Evolutionary conservation across 1,284 basidiomycete species (phyloP).

Genomic region (Laetiporus sulphureus): DNA sequence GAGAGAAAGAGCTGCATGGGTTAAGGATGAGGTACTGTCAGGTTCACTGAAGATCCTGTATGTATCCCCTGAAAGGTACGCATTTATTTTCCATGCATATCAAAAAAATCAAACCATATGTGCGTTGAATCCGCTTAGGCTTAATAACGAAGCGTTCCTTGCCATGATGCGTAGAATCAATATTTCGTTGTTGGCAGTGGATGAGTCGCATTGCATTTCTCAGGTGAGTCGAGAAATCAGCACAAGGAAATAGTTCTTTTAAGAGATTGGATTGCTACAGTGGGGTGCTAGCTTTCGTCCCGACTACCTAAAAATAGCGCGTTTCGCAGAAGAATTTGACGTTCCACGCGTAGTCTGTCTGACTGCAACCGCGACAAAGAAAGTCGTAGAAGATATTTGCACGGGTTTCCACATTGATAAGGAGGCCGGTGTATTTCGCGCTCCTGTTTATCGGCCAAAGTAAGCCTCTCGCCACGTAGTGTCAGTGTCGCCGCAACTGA

Average conservation of each 20-base stretch:
- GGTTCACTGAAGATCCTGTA: conserved; percentile 63
- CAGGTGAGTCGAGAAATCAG: conserved; percentile 11
- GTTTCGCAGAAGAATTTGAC: conserved; percentile 53
- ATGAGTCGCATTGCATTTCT: conserved; percentile 94
- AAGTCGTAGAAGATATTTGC: conserved; percentile 62
- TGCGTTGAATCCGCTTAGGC: conserved; percentile 35
- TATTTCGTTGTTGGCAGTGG: conserved; percentile 80
- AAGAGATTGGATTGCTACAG: conserved; percentile 12
- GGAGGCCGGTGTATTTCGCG: conserved; percentile 33
- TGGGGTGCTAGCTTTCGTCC: conserved; percentile 57
- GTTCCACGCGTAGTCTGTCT: conserved; percentile 67
- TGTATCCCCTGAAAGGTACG: conserved; percentile 85
- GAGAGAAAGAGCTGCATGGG: conserved; percentile 54
- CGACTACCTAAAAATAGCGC: conserved; percentile 50
- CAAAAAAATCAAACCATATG: conserved; percentile 11
- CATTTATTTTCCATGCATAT: not conserved
- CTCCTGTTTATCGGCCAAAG: conserved; percentile 36
- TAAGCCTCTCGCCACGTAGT: conserved; percentile 13
- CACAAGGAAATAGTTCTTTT: not conserved
- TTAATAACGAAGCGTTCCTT: conserved; percentile 66
- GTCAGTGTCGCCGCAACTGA: not conserved
- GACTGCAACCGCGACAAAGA: conserved; percentile 65
- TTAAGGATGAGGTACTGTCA: conserved; percentile 36
- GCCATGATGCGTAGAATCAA: conserved; percentile 49
- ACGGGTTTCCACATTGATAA: conserved; percentile 43